These are phyloP conservation scores for Hygrocybe coccinea DNA, from an alignment of 768 basidiomycete genomes.

Conservation along the genomic window DNA sequence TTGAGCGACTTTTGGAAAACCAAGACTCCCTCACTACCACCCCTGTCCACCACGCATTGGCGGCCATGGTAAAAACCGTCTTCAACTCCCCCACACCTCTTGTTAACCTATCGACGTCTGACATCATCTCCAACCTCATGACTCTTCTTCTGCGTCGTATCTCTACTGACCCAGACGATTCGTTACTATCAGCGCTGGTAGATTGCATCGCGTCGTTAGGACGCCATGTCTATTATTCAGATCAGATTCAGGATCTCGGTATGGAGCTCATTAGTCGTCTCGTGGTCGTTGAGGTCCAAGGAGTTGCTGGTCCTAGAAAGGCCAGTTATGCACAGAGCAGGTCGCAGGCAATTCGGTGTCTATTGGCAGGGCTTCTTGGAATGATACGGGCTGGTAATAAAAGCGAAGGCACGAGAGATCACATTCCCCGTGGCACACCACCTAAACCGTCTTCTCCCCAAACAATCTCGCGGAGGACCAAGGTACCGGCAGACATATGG, in stretches of 20 bases:
- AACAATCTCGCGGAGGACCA: constrained; percentile 49
- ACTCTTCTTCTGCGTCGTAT: constrained; percentile 68
- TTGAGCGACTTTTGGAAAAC: constrained; percentile 66
- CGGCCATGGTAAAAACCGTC: constrained; percentile 76
- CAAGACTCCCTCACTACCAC: constrained; percentile 49
- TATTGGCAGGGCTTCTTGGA: constrained; percentile 66
- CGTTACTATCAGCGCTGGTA: constrained; percentile 62
- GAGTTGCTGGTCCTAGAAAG: constrained; percentile 40
- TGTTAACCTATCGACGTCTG: constrained; percentile 86
- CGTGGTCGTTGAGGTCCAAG: constrained; percentile 62
- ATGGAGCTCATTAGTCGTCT: constrained; percentile 48
- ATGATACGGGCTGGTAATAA: constrained; percentile 61
- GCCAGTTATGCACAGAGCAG: constrained; percentile 36
- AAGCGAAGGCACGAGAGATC: constrained; percentile 30
- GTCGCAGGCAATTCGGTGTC: constrained; percentile 61
- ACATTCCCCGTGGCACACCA: constrained; percentile 14
- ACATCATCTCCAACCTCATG: constrained; percentile 76
- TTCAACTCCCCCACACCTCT: constrained; percentile 79
- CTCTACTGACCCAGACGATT: constrained; percentile 55
- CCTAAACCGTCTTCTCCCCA: constrained; percentile 21
- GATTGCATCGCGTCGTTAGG: constrained; percentile 80
- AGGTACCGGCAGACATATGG: constrained; percentile 80
- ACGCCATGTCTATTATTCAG: constrained; percentile 90
- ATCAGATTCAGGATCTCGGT: constrained; percentile 90
- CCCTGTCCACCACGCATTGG: constrained; percentile 54